Percentiles rank a stretch among this genome's conserved stretches.
These are phyloP conservation scores for Tetrahymena malaccensis DNA, from an alignment of 73 alveolate species.

Conservation along the genomic window DNA sequence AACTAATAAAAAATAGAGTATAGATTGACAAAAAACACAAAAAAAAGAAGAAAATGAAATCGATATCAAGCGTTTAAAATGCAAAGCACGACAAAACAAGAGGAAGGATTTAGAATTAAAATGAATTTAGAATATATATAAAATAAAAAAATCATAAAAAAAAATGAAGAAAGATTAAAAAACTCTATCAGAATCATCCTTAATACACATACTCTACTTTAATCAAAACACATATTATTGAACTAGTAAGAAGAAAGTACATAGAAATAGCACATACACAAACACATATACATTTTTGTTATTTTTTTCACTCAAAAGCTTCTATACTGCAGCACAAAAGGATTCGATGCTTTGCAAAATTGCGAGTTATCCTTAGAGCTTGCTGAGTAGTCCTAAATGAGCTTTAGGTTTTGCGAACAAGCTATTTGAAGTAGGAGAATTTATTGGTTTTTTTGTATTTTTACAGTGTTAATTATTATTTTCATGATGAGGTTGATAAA, in stretches of 20 bases:
- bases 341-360: not conserved
- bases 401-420: not conserved
- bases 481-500: not conserved
- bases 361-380: not conserved
- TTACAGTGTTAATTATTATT: not conserved
- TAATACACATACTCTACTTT: not conserved
- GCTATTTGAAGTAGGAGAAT: not conserved
- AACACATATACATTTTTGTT: not conserved
- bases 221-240: not conserved
- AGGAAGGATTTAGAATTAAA: not conserved
- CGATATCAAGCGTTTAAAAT: not conserved
- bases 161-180: not conserved
- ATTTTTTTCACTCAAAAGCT: not conserved
- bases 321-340: not conserved
- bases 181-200: not conserved
- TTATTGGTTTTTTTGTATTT: not conserved
- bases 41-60: not conserved
- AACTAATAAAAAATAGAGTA: not conserved
- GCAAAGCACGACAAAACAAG: not conserved
- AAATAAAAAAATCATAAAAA: not conserved
- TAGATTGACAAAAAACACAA: not conserved
- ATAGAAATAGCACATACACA: not conserved
- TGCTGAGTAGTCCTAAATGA: not conserved
- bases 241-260: not conserved
- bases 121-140: not conserved